Base-by-base conservation (phyloP, 352 stramenopile species). In the Pythium sukuiense region DNA sequence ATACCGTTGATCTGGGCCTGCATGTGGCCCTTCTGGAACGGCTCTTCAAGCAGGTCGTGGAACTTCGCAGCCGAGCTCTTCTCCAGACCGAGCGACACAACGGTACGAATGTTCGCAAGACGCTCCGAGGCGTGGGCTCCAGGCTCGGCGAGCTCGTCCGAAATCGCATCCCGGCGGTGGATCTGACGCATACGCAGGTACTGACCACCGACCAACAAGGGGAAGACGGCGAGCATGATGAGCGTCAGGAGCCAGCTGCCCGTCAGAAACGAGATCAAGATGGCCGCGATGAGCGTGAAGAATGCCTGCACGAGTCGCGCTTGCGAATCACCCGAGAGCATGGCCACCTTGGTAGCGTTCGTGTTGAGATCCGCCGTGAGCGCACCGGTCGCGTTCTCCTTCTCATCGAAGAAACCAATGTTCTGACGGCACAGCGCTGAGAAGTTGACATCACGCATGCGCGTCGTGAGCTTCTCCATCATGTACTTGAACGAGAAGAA, bases 221-320 rank as follows among this genome's bases (percentile, higher is more conserved):
- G 81, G 16, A 87, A 69, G 9, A 78, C 67, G 26, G 64, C 68
- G 7, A 81, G 37, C 61, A 87, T 77, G 49, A 87, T 68, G 9
- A 85, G 62, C 12, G 75, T 80, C 1, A 89, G 57, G 43, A 77
- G 35, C 76, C 77, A 86, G 41, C 59, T 70, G 16, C 69, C 77
- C 9, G 62, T 32, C 37, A 82, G 72, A 24, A 84, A 73, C 37
- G 77, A 76, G 50, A 85, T 73, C 16, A 69, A 30, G 18, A 80
- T 63, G n/a, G 65, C 74, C 16, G 70, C 56, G 20, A 77, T 27
- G 18, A 79, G 26, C 12, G 70, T 79, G 41, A 76, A 70, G 26
- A 73, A n/a, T 7, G 63, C 69, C 41, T 79, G 65, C 5, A 83
- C 43, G 20, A 81, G 58, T 14, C 72, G 63, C 11, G 35, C 67